Base-by-base conservation (phyloP, 306 rosid species). In the Sindora glabra region DNA sequence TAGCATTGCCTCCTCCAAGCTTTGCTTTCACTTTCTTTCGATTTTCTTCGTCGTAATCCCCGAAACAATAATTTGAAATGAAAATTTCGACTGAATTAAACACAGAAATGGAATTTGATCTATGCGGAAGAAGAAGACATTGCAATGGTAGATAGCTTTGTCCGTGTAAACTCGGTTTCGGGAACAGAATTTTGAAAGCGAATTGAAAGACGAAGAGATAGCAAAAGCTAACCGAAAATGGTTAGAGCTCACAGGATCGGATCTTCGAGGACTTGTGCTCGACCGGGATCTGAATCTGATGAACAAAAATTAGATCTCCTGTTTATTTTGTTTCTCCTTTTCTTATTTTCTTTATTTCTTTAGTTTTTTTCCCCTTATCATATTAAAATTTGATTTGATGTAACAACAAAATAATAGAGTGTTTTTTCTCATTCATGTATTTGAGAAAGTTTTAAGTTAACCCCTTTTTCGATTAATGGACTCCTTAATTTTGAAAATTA, bases 1-100 rank as follows among this genome's bases (percentile, higher is more conserved):
- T 23, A 86, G 60, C 99, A 94, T 89, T 71, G 74, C 59, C 53
- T 45, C 27, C 62, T 22, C 17, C 6, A 16, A 13, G n/a, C 19
- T 62, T 33, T 51, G 46, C 17, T 60, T 23, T 16, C 6, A 27
- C 53, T 58, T 16, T 1, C 25, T 1, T 33, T 15, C 15, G 44
- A 37, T 49, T 9, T 33, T 34, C 59, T 30, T 2, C 55, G 19
- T 39, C 18, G n/a, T 2, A 16, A 14, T 44, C 25, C 15, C 5
- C 2, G 15, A 15, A 17, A 17, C 5, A 22, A 64, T 39, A n/a
- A 26, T 26, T 6, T 40, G 50, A 61, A 56, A 29, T 41, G 49
- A 19, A 39, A 48, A 3, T 12, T 18, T 39, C 42, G 3, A 29
- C 16, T 8, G 17, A 3, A 59, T 24, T 44, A 0, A 6, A 44